These are phyloP conservation scores for Russula griseocarnosa DNA, from an alignment of 768 basidiomycete genomes.

Conservation along the genomic window DNA sequence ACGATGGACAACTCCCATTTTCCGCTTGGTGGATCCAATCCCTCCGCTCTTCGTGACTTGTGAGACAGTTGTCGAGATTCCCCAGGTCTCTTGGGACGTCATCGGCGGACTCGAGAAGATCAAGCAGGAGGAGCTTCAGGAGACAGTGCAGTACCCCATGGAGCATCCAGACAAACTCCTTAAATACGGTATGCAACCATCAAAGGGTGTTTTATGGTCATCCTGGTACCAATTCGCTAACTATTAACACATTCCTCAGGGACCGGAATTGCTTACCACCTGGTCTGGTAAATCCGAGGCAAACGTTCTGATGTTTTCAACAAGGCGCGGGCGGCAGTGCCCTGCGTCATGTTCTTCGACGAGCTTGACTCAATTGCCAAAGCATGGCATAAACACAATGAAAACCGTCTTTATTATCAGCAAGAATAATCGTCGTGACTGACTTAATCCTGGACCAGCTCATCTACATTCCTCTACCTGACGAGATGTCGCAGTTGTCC, in stretches of 20 bases:
- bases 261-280: no score
- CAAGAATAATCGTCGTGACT: constrained; percentile 94
- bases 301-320: constrained; percentile 98
- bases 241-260: no score
- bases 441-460: constrained; percentile 94
- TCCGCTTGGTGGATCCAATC: constrained; percentile 95
- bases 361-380: constrained; percentile 99
- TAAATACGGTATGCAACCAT: constrained; percentile 99
- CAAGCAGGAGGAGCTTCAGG: constrained; percentile 98
- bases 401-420: constrained; percentile 98
- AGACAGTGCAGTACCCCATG: constrained; percentile 99
- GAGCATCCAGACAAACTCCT: constrained; percentile 99
- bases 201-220: constrained; percentile 99
- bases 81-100: constrained; percentile 98
- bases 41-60: constrained; percentile 97
- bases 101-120: constrained; percentile 99
- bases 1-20: constrained; percentile 99
- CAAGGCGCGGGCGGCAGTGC: constrained; percentile 98
- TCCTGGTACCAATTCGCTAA: constrained; percentile 96
- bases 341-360: constrained; percentile 99
- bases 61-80: constrained; percentile 99
- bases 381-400: constrained; percentile 96
- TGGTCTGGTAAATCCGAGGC: constrained; percentile 99
- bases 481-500: constrained; percentile 84
- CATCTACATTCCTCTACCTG: constrained; percentile 98